Evolutionary conservation across 2,329 filamentous ascomycete genomes (phyloP), one percentile per base, ranked within the genome.

Genomic region (Rugonectria rugulosa): DNA sequence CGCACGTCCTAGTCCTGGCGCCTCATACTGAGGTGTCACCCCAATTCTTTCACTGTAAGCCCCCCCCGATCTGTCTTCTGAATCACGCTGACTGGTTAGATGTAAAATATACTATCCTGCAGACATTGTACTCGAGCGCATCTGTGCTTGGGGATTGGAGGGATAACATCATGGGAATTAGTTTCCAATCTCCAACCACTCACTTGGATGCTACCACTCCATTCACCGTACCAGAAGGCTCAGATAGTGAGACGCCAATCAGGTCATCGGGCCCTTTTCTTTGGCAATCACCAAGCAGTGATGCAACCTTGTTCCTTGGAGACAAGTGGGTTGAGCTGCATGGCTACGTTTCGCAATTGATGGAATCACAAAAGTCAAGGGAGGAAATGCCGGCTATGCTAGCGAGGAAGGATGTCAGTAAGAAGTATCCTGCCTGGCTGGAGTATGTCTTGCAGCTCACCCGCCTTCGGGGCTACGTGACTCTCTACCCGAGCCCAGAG

Each of bases 241-340:
- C 46, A 7, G 40, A 40, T 12, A 26, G 31, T 57, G 68, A 58
- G 21, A 59, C 68, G 15, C 52, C 45, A 23, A 61, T 37, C 42
- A 64, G 50, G 65, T 73, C 23, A 66, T 72, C 5, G 44, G 81
- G 83, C 0, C 80, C 89, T 0, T 96, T 96, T 67, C 77, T 96
- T 8, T 97, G 92, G 88, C 90, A 97, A 73, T 86, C 88, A 2
- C 93, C 94, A 5, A 90, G 87, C 61, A 91, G 88, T 68, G 89
- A 95, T 60, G 93, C 94, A 1, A 85, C 88, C 10, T 79, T 99
- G 9, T 88, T 94, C 70, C 87, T 95, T 52, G 92, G 93, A 37
- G 85, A 92, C 42, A 92, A 89, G 68, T 99, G 95, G 95, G 77
- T 84, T 11, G 91, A 96, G 64, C 81, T 97, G 9, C 92, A 97